phyloP scores from a whole-genome alignment of 75 land plant species.

The Isoetes taiwanensis region DNA sequence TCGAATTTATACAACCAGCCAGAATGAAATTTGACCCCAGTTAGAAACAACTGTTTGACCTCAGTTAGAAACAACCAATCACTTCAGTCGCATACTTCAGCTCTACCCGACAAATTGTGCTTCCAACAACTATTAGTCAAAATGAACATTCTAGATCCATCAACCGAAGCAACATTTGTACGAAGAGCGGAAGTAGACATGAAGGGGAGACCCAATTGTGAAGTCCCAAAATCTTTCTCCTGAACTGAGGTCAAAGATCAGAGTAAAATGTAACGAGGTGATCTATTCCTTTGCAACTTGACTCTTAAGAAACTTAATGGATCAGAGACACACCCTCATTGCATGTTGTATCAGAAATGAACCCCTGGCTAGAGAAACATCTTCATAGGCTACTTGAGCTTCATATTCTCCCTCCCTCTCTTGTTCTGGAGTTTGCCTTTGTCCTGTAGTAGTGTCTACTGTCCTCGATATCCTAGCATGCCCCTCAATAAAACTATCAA shows the following conservation, averaged over 20 bases:
- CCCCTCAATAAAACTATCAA: conserved; percentile 91
- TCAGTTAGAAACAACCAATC: too few species aligned
- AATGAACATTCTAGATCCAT: too few species aligned
- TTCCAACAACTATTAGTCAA: background rate
- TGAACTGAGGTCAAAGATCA: background rate
- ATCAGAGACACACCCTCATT: conserved; percentile 75
- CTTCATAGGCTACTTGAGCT: conserved; percentile 41
- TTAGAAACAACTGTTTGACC: too few species aligned
- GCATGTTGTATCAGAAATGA: conserved; percentile 91
- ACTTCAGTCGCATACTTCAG: too few species aligned
- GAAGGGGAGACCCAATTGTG: too few species aligned
- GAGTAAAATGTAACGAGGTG: background rate
- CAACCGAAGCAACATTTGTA: too few species aligned
- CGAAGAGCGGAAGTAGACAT: too few species aligned
- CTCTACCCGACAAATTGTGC: background rate
- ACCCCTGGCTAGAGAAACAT: conserved; percentile 85
- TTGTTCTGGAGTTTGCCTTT: too few species aligned
- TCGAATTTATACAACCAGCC: too few species aligned
- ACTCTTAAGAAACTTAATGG: too few species aligned
- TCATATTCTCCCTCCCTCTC: conserved; percentile 1
- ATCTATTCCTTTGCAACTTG: background rate
- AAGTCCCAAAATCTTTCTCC: background rate
- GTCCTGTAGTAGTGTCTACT: conserved; percentile 18
- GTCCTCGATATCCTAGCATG: conserved; percentile 79
- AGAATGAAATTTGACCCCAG: too few species aligned